phyloP scores from a whole-genome alignment of 2,329 filamentous ascomycete genomes.

The Graphilbum sp. region DNA sequence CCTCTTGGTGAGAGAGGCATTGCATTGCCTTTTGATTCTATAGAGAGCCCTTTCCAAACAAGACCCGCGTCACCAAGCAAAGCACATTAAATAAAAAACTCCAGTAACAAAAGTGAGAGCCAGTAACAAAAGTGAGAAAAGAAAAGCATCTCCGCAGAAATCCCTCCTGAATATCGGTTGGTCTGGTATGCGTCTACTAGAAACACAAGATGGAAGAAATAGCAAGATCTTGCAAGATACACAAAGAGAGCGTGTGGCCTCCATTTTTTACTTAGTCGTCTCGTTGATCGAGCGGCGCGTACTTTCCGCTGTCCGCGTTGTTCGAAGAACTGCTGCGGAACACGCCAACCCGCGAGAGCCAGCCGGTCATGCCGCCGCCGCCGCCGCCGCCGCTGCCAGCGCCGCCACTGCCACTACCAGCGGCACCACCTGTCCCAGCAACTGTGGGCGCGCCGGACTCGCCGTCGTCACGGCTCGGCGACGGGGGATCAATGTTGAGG shows the following conservation, averaged over 20 bases:
- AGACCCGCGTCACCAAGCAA: no score
- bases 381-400: conserved; percentile 11
- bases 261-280: conserved; percentile 16
- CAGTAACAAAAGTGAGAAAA: no score
- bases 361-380: conserved; percentile 31
- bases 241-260: not conserved
- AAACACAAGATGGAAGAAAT: not conserved
- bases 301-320: conserved; percentile 19
- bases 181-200: not conserved
- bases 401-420: no score
- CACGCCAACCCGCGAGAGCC: conserved; percentile 25
- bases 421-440: not conserved
- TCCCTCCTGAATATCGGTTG: no score
- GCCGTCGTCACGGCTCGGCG: conserved; percentile 27
- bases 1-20: no score
- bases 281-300: conserved; percentile 23
- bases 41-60: no score
- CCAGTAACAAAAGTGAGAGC: no score
- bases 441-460: not conserved
- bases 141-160: no score
- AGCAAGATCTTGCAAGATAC: no score
- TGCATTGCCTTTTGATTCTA: no score
- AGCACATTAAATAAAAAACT: no score
- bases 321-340: conserved; percentile 18
- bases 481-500: conserved; percentile 65